Evolutionary conservation across 2,329 filamentous ascomycete species (phyloP).

Genomic region (Aaosphaeria arxii): DNA sequence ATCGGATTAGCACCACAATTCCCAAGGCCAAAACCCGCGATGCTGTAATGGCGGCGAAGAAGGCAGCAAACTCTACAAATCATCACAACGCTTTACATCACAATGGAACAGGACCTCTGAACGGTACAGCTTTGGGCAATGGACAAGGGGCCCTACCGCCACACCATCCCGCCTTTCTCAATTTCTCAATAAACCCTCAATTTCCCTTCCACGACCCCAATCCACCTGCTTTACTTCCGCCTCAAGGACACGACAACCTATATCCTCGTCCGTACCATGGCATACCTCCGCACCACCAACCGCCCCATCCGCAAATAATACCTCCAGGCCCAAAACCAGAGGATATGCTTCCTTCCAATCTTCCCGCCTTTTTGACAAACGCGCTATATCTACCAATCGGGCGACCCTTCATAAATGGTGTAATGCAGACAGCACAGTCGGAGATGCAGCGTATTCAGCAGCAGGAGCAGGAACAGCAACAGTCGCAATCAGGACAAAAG

Average conservation of each 20-base stretch:
- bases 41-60: conserved; percentile 49
- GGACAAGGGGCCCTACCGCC: conserved; percentile 11
- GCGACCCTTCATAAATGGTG: conserved; percentile 16
- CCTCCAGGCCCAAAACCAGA: not conserved
- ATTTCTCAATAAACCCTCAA: conserved; percentile 50
- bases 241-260: conserved; percentile 2
- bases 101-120: conserved; percentile 17
- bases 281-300: not conserved
- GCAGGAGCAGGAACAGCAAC: conserved; percentile 43
- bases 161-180: conserved; percentile 33
- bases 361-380: conserved; percentile 10
- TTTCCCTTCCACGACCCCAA: conserved; percentile 73
- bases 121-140: conserved; percentile 14
- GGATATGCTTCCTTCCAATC: not conserved
- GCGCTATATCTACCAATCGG: conserved; percentile 13
- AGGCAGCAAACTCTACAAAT: conserved; percentile 56
- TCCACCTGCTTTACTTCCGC: conserved; percentile 1
- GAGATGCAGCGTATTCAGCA: too few relatives aligned
- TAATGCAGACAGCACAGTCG: conserved; percentile 20
- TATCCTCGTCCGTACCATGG: conserved; percentile 1
- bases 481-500: conserved; percentile 35
- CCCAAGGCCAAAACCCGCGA: conserved; percentile 50
- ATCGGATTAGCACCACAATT: conserved; percentile 83
- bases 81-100: conserved; percentile 8
- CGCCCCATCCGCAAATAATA: not conserved